Conservation (phyloP, 1,284 basidiomycete genomes). For the Ceratobasidium sp. region DNA sequence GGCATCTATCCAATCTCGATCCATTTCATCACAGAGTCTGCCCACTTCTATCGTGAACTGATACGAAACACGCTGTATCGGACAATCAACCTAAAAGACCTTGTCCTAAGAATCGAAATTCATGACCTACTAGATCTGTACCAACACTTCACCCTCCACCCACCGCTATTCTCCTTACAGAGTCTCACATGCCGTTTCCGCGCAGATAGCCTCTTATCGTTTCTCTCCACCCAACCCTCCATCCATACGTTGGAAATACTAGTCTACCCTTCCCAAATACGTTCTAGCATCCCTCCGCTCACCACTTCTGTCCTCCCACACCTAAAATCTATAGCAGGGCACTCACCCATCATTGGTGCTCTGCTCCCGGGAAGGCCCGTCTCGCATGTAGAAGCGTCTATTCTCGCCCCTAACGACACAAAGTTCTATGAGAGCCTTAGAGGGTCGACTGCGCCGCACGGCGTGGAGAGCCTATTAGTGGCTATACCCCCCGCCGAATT, state of each 20-base stretch:
- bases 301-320: conserved; percentile 7
- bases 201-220: conserved; percentile 2
- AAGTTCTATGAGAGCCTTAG: conserved; percentile 15
- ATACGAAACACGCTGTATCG: not conserved
- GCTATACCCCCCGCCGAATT: conserved; percentile 26
- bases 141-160: not conserved
- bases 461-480: conserved; percentile 23
- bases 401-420: too few relatives aligned
- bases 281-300: not conserved
- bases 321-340: conserved; percentile 5
- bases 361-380: conserved; percentile 26
- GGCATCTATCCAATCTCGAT: not conserved
- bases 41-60: too few relatives aligned
- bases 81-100: not conserved
- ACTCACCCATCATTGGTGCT: conserved; percentile 24
- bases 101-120: conserved; percentile 15
- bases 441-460: conserved; percentile 18
- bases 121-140: conserved; percentile 14
- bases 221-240: conserved; percentile 12
- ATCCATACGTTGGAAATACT: conserved; percentile 10
- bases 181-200: conserved; percentile 2
- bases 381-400: conserved; percentile 31
- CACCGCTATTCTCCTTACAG: conserved; percentile 8
- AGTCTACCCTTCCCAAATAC: not conserved
- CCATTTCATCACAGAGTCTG: not conserved